Base-by-base conservation (phyloP, 164 flowering plant genomes). In the Piper betle region DNA sequence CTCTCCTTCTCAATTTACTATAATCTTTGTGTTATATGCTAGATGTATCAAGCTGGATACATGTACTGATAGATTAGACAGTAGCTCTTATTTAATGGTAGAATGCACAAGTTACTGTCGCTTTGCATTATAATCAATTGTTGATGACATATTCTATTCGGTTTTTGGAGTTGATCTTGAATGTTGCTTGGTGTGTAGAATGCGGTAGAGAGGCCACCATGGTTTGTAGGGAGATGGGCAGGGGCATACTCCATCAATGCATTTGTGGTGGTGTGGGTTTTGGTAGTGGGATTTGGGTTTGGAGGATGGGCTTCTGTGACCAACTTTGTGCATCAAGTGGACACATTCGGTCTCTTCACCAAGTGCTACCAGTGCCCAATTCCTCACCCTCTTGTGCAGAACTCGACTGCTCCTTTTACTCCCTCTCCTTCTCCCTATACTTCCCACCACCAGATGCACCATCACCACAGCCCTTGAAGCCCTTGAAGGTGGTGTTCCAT, bases 261-360 rank as follows among this genome's bases (percentile, higher is more conserved):
- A 60, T 91, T 86, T 69, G 75, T 91, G 20, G 95, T 91, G 58
- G 88, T 74, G 52, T 91, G 98, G 98, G 92, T 88, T 11, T 58
- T 87, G 5, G 69, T 91, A 4, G 96, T 91, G 11, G 98, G 96
- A 52, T 91, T 91, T 62, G 98, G 98, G 15, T 91, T 91, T 60
- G 96, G 98, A 25, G 96, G 95, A 38, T 88, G 98, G 98, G 98
- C 98, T 1, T 88, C 96, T 67, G 59, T 87, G 73, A 73, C 72
- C 46, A 91, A 91, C 63, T 91, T 91, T 68, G 64, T 91, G 2
- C 86, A 69, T 71, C 96, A 91, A 61, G 82, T 91, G 41, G 96
- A 91, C 78, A 88, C 88, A 0, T 91, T 91, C 70, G 96, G 98
- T 1, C 78, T 91, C 52, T 91, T 91, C 77, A 82, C 98, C 37